Evolutionary conservation across 805 yeast genomes (phyloP), one percentile per base, ranked within the genome.

Genomic region (Candida golubevii): DNA sequence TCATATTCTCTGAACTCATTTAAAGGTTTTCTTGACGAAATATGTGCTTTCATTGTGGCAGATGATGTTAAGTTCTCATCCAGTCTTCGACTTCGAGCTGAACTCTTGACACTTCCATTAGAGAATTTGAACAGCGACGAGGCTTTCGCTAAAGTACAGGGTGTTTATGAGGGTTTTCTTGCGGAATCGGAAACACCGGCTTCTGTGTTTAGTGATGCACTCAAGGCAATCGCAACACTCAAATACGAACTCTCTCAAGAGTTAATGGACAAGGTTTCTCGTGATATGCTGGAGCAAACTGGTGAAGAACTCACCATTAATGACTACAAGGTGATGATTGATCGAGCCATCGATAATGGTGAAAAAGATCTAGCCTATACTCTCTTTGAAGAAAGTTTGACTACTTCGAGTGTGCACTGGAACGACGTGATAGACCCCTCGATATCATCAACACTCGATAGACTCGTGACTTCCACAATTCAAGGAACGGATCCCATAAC

Each of bases 381-480:
- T 18, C 42, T 66, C 9, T 71, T 67, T 42, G 62, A 63, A 12
- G 61, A 65, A 39, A 69, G 74, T 48, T 33, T 64, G 12, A 42
- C 46, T 3, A 18, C 39, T 12, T 12, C 38, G 5, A 18, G 42
- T 8, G 38, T 48, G 12, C 44, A 42, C 26, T 53, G 56, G 56
- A 27, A 36, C 8, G 49, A 51, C 9, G 30, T 42, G 7, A 8
- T 32, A 2, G 55, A 53, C 40, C 56, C 56, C 18, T 23, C 50
- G 1, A 35, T 49, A 6, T 37, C 47, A 2, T 26, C 14, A 6
- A 64, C 77, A 0, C 60, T 82, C 46, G 70, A 71, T 54, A 63
- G 72, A 12, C 72, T 78, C 49, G 65, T 79, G 8, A 49, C 72
- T 26, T 49, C 66, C 0, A 41, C 63, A 8, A 63, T 71, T 23